Evolutionary conservation across 306 rosid species (phyloP), one percentile per base, ranked within the genome.

Genomic region (Comarum palustre): DNA sequence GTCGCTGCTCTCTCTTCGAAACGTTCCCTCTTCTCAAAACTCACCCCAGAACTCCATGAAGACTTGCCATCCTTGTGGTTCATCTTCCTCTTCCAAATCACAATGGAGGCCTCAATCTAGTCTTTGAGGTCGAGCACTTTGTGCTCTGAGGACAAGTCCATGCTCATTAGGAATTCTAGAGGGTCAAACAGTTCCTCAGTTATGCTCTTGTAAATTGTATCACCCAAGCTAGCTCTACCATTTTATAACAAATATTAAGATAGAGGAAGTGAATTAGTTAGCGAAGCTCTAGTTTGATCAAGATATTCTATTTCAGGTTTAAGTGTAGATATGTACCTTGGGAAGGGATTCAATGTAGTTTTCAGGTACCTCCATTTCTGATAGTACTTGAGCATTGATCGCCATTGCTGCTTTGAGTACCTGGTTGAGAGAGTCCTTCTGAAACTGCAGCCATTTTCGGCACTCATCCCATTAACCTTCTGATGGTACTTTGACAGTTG

Each of bases 341-440:
- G 96, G 98, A 25, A 92, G 98, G 52, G 95, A 85, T 38, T 92
- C 98, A 20, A 88, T 92, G 83, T 92, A 90, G 87, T 79, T 92
- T 0, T 92, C 98, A 41, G 96, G 96, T 34, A 92, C 80, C 65
- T 66, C 92, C 91, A 90, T 92, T 76, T 92, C 96, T 25, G 92
- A 79, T 10, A 95, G 78, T 2, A 88, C 84, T 82, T 91, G 96
- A 66, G 96, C 90, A 77, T 95, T 95, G n/a, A 95, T 95, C 0
- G 97, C 96, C 96, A 90, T 90, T 84, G 99, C 91, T 78, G 96
- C 99, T 82, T 91, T 95, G 5, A 91, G 86, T 19, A 90, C 91
- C 86, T 90, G 97, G 79, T 82, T 87, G 55, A 86, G 88, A 43
- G 86, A 82, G 5, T 95, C 97, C 81, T 87, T 91, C 78, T 87